Conservation (phyloP, 2,329 filamentous ascomycete species). For the Tolypocladium ovalisporum region DNA sequence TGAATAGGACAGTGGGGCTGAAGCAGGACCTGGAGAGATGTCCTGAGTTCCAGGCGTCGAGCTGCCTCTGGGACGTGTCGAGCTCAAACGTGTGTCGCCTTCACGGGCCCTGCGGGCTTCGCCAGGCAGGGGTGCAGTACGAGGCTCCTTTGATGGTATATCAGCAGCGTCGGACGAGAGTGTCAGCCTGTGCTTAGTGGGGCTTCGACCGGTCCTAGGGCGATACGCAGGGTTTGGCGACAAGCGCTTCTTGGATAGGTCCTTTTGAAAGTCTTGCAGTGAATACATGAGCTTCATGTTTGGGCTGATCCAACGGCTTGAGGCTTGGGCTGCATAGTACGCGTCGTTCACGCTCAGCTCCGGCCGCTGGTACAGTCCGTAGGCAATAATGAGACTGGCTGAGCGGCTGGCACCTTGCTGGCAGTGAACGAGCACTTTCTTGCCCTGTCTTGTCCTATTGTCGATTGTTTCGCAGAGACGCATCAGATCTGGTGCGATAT, state of each 20-base stretch:
- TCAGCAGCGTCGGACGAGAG: conserved; percentile 49
- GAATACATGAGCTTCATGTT: conserved; percentile 93
- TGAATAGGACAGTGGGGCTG: conserved; percentile 52
- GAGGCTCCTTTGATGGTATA: conserved; percentile 40
- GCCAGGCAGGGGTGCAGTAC: conserved; percentile 48
- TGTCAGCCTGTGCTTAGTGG: conserved; percentile 49
- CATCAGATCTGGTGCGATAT: conserved; percentile 70
- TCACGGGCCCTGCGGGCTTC: conserved; percentile 36
- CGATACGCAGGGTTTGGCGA: conserved; percentile 34
- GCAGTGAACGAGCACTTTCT: conserved; percentile 73
- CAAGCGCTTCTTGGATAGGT: conserved; percentile 40
- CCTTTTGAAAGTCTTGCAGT: conserved; percentile 68
- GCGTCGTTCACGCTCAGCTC: conserved; percentile 70
- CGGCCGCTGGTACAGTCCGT: conserved; percentile 70
- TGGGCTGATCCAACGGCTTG: conserved; percentile 79
- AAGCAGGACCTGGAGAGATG: conserved; percentile 53
- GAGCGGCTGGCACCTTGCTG: conserved; percentile 81
- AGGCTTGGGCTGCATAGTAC: conserved; percentile 68
- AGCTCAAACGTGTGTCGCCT: conserved; percentile 26
- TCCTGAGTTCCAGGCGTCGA: conserved; percentile 39
- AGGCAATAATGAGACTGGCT: conserved; percentile 77
- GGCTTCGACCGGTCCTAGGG: conserved; percentile 39
- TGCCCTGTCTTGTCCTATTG: conserved; percentile 57
- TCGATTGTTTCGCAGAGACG: conserved; percentile 68
- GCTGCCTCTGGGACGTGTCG: conserved; percentile 37